Percentiles rank a stretch among this genome's conserved stretches.
These are phyloP conservation scores for Erodium trifolium DNA, from an alignment of 441 rosid genomes.

Conservation along the genomic window DNA sequence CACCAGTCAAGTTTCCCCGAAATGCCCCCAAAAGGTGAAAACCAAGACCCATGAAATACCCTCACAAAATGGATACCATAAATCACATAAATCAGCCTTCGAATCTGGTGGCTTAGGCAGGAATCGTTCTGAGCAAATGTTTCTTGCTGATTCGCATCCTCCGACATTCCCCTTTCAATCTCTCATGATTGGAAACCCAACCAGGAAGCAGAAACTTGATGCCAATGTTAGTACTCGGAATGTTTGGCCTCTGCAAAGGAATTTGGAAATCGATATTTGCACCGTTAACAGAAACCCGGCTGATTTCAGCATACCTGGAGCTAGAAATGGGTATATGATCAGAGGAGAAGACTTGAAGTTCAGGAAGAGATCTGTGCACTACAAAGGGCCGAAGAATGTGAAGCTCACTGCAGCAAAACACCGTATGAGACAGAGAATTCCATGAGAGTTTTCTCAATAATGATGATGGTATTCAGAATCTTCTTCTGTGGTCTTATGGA, in stretches of 20 bases:
- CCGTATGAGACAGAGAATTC: conserved; percentile 20
- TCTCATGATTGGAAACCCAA: conserved; percentile 30
- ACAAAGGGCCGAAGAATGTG: conserved; percentile 40
- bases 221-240: conserved; percentile 23
- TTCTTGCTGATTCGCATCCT: conserved; percentile 36
- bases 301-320: conserved; percentile 69
- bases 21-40: conserved; percentile 42
- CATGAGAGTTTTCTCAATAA: conserved; percentile 17
- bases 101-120: conserved; percentile 32
- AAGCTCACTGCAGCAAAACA: conserved; percentile 38
- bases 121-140: conserved; percentile 30
- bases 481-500: not conserved
- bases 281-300: conserved; percentile 77
- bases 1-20: conserved; percentile 33
- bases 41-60: conserved; percentile 30
- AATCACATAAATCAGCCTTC: conserved; percentile 27
- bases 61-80: conserved; percentile 27
- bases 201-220: conserved; percentile 29
- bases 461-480: conserved; percentile 27
- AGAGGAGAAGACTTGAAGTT: conserved; percentile 47
- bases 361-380: conserved; percentile 25
- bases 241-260: conserved; percentile 30
- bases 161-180: conserved; percentile 32
- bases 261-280: conserved; percentile 39
- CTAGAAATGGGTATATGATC: conserved; percentile 61